Evolutionary conservation across 2,329 filamentous ascomycete genomes (phyloP).

Genomic region (Xylariomycetidae sp.): DNA sequence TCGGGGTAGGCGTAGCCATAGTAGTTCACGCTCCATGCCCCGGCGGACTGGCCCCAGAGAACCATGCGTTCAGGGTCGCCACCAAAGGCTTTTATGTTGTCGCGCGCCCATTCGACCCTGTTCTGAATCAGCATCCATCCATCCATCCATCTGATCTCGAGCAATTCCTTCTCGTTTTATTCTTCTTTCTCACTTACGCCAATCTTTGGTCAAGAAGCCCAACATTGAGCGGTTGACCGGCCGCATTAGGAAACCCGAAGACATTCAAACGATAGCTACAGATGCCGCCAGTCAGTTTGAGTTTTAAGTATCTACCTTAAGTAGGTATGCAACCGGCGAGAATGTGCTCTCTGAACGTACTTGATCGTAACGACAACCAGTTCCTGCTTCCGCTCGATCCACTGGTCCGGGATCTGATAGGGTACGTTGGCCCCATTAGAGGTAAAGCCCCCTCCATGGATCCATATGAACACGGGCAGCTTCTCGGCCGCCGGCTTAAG

Average conservation of each 20-base stretch:
- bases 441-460: constrained; percentile 17
- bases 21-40: constrained; percentile 1
- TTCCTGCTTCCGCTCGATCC: constrained; percentile 3
- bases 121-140: not conserved
- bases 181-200: not conserved
- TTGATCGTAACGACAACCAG: constrained; percentile 5
- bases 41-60: constrained; percentile 10
- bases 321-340: too few relatives aligned
- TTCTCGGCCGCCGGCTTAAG: constrained; percentile 1
- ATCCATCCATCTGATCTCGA: too few relatives aligned
- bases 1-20: constrained; percentile 6
- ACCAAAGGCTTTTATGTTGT: constrained; percentile 1
- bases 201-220: not conserved
- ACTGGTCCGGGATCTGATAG: constrained; percentile 5
- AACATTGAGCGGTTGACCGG: not conserved
- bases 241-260: not conserved
- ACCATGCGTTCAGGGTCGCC: not conserved
- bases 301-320: too few relatives aligned
- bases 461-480: constrained; percentile 21
- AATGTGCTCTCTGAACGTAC: too few relatives aligned
- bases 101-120: constrained; percentile 4
- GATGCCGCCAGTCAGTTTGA: too few relatives aligned
- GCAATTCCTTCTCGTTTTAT: too few relatives aligned
- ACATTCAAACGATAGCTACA: not conserved
- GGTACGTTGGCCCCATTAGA: constrained; percentile 2